Conservation (phyloP, 805 yeast genomes). For the Candida nemodendra region DNA sequence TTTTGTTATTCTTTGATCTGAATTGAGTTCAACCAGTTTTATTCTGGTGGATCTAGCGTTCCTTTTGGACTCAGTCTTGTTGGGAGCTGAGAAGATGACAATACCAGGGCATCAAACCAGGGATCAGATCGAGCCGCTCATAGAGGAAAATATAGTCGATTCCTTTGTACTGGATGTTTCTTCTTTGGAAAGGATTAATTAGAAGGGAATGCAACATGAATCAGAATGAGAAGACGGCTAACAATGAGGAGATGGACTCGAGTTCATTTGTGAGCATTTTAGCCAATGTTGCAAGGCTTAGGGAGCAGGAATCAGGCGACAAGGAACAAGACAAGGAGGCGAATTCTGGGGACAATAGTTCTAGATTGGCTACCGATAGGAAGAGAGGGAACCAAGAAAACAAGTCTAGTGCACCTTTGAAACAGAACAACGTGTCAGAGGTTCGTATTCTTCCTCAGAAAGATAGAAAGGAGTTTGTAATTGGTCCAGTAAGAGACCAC, state of each 20-base stretch:
- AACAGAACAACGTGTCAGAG: not conserved
- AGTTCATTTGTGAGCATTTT: conserved; percentile 69
- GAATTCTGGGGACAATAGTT: too few relatives aligned
- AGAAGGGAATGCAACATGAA: too few relatives aligned
- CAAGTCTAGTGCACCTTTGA: not conserved
- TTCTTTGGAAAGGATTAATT: too few relatives aligned
- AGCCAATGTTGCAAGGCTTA: conserved; percentile 63
- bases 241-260: conserved; percentile 29
- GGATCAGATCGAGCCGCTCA: too few relatives aligned
- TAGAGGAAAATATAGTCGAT: too few relatives aligned
- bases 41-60: too few relatives aligned
- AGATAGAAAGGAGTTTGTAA: conserved; percentile 13
- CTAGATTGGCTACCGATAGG: not conserved
- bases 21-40: too few relatives aligned
- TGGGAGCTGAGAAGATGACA: too few relatives aligned
- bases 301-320: conserved; percentile 38
- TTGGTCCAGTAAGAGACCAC: conserved; percentile 14
- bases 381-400: not conserved
- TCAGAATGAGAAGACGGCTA: not conserved
- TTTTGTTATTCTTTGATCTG: too few relatives aligned
- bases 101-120: too few relatives aligned
- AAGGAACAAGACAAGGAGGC: not conserved
- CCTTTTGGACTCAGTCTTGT: too few relatives aligned
- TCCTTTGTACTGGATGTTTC: too few relatives aligned
- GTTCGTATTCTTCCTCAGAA: conserved; percentile 5